Percentiles rank a stretch among this genome's conserved stretches.
These are phyloP conservation scores for Xylaria sp. DNA, from an alignment of 2,329 filamentous ascomycete species.

Conservation along the genomic window DNA sequence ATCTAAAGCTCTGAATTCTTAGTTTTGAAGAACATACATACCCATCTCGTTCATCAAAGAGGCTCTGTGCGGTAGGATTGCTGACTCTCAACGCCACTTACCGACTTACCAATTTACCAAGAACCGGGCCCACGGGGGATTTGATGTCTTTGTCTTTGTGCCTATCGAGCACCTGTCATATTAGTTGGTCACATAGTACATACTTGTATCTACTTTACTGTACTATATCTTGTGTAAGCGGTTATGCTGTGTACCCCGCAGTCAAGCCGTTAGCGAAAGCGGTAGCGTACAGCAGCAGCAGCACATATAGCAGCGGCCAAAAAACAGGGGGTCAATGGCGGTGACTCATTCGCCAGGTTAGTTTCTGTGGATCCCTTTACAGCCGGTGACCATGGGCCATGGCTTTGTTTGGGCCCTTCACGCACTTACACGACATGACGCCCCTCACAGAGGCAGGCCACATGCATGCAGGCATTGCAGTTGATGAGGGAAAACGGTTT, in stretches of 20 bases:
- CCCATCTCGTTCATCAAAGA: neutral
- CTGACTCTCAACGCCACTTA: neutral
- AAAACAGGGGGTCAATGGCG: neutral
- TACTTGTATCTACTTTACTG: neutral
- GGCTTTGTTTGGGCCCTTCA: conserved; percentile 3
- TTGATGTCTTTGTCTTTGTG: conserved; percentile 1
- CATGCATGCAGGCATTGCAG: conserved; percentile 5
- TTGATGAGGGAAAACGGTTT: neutral
- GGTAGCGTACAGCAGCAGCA: neutral
- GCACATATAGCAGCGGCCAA: conserved; percentile 1
- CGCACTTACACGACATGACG: neutral
- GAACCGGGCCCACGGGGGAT: conserved; percentile 6
- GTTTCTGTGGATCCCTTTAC: conserved; percentile 2
- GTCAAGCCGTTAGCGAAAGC: too few relatives aligned
- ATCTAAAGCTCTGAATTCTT: neutral
- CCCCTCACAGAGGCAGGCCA: neutral
- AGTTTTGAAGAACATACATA: neutral
- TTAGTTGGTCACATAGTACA: too few relatives aligned
- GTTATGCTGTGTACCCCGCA: conserved; percentile 15
- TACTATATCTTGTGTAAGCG: neutral
- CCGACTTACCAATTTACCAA: conserved; percentile 4
- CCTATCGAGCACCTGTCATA: neutral
- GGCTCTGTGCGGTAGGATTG: neutral
- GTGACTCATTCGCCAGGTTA: conserved; percentile 22
- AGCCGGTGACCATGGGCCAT: neutral